These are phyloP conservation scores for Suillus placidus DNA, from an alignment of 768 basidiomycete species.

Conservation along the genomic window DNA sequence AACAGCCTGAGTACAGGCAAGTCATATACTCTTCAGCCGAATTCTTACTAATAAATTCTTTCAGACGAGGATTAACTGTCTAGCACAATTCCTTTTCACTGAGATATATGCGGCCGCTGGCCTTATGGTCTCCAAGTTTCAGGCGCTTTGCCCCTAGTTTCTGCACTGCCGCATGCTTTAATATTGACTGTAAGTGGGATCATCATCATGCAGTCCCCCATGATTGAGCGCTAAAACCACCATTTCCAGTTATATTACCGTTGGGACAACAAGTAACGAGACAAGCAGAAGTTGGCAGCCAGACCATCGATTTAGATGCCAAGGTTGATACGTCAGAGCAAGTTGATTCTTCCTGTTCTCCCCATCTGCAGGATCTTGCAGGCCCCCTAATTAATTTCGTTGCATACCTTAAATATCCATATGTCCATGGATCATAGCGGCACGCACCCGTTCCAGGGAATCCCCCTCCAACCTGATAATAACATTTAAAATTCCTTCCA, in stretches of 20 bases:
- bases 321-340: slow-evolving; percentile 62
- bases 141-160: slow-evolving; percentile 53
- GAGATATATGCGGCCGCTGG: neutral
- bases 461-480: neutral
- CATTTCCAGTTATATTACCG: slow-evolving; percentile 63
- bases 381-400: neutral
- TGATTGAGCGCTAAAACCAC: slow-evolving; percentile 15
- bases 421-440: neutral
- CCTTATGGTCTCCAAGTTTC: neutral
- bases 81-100: neutral
- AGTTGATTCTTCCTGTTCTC: neutral
- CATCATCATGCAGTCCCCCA: slow-evolving; percentile 14
- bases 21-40: slow-evolving; percentile 28
- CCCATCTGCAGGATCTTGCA: neutral
- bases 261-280: slow-evolving; percentile 56
- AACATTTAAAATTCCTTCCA: neutral
- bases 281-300: slow-evolving; percentile 52
- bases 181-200: slow-evolving; percentile 54
- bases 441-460: neutral
- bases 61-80: neutral
- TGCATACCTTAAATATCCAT: neutral
- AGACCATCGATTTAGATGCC: slow-evolving; percentile 36
- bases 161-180: slow-evolving; percentile 51
- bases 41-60: neutral
- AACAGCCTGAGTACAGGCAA: slow-evolving; percentile 61